phyloP scores from a whole-genome alignment of 2,329 filamentous ascomycete genomes.

The Blastomyces silverae region DNA sequence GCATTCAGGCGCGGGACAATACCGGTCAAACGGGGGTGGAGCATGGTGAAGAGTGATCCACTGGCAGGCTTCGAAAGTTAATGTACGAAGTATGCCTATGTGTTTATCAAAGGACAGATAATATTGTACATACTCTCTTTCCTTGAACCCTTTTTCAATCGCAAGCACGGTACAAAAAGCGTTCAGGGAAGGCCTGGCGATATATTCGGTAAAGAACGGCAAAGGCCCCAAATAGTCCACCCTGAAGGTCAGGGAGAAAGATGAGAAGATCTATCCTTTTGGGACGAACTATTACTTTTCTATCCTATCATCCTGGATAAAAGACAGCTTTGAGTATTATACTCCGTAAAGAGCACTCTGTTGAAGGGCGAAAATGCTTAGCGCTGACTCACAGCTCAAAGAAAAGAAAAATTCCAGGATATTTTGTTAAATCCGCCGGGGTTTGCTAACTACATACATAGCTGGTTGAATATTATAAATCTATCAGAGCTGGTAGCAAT shows the following conservation, averaged over 20 bases:
- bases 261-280: background rate
- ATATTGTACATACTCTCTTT: background rate
- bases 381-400: background rate
- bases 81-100: background rate
- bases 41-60: background rate
- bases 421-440: background rate
- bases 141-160: background rate
- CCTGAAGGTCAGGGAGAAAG: background rate
- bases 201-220: background rate
- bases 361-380: background rate
- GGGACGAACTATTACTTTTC: background rate
- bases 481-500: background rate
- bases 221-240: background rate
- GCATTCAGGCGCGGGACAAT: constrained; percentile 19
- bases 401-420: background rate
- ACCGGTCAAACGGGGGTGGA: constrained; percentile 23
- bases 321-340: background rate
- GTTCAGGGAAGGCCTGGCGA: background rate
- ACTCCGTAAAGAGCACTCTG: background rate
- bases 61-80: background rate
- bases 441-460: background rate
- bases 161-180: background rate
- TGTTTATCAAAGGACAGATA: background rate
- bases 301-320: background rate
- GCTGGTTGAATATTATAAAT: background rate